phyloP scores from a whole-genome alignment of 305 asterid genomes.

The Salvia sclarea region DNA sequence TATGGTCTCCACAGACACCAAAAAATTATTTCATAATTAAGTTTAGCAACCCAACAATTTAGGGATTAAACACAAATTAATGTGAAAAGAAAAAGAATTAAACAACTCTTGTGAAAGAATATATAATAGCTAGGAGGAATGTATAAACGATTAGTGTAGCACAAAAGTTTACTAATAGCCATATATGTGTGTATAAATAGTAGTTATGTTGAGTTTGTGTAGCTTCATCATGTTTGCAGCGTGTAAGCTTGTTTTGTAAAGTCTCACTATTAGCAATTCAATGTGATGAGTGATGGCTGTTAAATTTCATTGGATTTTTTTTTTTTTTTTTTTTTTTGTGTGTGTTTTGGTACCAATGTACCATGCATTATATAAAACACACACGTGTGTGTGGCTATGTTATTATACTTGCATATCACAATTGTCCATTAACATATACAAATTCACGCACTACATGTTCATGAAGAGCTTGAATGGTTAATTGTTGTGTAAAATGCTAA shows the following conservation, averaged over 20 bases:
- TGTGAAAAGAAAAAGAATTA: background rate
- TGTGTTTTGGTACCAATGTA: no score
- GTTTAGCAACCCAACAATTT: background rate
- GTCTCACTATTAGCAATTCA: background rate
- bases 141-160: constrained; percentile 11
- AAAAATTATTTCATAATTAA: constrained; percentile 19
- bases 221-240: background rate
- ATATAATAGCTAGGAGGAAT: background rate
- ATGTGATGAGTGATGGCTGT: no score
- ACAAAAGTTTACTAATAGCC: background rate
- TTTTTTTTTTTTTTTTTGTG: no score
- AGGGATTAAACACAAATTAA: background rate
- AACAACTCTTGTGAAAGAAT: background rate
- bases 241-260: constrained; percentile 24
- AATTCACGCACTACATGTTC: no score
- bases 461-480: no score
- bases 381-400: no score
- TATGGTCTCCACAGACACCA: constrained; percentile 46
- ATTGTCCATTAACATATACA: no score
- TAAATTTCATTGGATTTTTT: no score
- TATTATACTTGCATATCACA: no score
- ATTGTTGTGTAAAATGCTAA: no score
- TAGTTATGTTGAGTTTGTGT: background rate
- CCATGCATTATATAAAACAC: no score
- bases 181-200: no score